Conservation (phyloP, 2,329 filamentous ascomycete genomes). For the Ophiostoma ips region DNA sequence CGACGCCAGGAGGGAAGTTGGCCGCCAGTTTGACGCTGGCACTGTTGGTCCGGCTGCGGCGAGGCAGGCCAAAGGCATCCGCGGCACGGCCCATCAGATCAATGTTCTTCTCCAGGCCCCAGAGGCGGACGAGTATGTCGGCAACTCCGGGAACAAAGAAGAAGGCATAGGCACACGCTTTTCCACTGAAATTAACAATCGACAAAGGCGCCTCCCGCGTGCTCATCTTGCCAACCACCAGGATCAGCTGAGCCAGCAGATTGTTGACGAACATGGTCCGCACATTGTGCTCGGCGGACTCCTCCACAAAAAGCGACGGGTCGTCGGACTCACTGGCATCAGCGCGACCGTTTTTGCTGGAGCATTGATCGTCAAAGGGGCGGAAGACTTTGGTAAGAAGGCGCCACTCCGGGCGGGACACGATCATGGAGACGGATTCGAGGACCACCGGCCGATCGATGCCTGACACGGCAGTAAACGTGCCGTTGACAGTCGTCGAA, state of each 20-base stretch:
- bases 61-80: conserved; percentile 51
- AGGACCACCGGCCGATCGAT: conserved; percentile 72
- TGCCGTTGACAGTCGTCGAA: conserved; percentile 25
- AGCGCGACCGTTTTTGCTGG: conserved; percentile 29
- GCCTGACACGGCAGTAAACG: conserved; percentile 59
- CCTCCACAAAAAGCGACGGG: conserved; percentile 31
- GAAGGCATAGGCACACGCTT: conserved; percentile 83
- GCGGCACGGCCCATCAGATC: conserved; percentile 58
- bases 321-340: conserved; percentile 38
- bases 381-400: conserved; percentile 54
- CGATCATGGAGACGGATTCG: conserved; percentile 65
- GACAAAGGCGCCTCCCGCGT: conserved; percentile 51
- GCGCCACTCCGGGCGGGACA: conserved; percentile 83
- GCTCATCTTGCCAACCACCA: conserved; percentile 83
- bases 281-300: conserved; percentile 76
- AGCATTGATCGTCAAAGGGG: conserved; percentile 43
- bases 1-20: conserved; percentile 55
- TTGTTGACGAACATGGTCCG: conserved; percentile 77
- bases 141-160: conserved; percentile 82
- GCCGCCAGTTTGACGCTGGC: conserved; percentile 52
- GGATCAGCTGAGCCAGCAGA: conserved; percentile 66
- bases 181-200: conserved; percentile 74
- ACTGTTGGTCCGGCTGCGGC: conserved; percentile 34
- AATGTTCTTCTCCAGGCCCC: conserved; percentile 48
- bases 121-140: conserved; percentile 69